Evolutionary conservation across 768 basidiomycete genomes (phyloP), one percentile per base, ranked within the genome.

Genomic region (Hericium coralloides): DNA sequence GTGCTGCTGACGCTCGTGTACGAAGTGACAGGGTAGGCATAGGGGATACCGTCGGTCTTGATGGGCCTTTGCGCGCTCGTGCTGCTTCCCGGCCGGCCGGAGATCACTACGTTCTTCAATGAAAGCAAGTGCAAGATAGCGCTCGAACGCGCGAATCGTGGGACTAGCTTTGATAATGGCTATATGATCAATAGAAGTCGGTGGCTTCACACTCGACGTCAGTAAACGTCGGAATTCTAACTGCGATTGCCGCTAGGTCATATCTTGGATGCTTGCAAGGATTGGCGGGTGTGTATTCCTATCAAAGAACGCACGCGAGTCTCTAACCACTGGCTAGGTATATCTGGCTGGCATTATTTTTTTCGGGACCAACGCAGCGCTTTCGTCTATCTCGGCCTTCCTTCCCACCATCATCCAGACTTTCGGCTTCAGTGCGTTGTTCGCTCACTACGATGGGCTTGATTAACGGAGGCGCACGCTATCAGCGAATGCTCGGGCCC

Each of bases 311-410:
- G 23, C 49, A 51, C 48, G 51, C 22, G 17, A 10, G 36, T 37
- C 15, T 36, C 47, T 31, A 15, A 49, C 56, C 45, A 4, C 38
- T 49, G 17, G 10, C 20, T 56, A 83, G 84, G 73, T 84, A 36
- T 85, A 88, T 61, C 64, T 73, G 8, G 87, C 76, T 0, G 89
- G 89, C 0, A 77, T 83, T 26, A 82, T 90, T 58, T 91, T 89
- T 67, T 89, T 91, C 65, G 87, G 86, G 36, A 70, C 88, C 52
- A 90, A 90, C 64, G 81, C 80, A 52, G 85, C 87, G 22, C 72
- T 91, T 15, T 83, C 87, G n/a, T 87, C 89, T 9, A 86, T 86
- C 38, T 84, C 85, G 22, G 88, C 89, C 0, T 93, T 93, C 72
- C 71, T 93, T 55, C 91, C 91, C 2, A 92, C 89, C 2, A 89